phyloP scores from a whole-genome alignment of 495 filamentous ascomycete species.

The Usnea hakonensis region DNA sequence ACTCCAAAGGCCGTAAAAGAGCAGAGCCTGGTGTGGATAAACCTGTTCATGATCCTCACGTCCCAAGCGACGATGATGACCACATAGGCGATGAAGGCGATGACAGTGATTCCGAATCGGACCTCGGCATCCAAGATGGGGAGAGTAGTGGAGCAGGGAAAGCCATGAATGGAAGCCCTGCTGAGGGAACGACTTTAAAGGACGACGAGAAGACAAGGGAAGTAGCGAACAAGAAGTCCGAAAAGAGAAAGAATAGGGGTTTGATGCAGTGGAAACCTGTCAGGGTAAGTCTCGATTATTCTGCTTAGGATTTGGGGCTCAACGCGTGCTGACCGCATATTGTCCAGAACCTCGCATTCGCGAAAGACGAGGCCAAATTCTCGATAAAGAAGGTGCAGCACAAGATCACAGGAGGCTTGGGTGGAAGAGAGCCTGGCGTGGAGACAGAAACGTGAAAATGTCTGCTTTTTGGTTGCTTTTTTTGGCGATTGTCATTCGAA shows the following conservation, averaged over 20 bases:
- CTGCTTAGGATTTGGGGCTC: neutral
- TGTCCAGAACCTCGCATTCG: constrained; percentile 40
- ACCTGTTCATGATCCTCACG: constrained; percentile 51
- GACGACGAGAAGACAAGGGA: constrained; percentile 26
- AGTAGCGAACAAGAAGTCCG: constrained; percentile 38
- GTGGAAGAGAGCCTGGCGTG: constrained; percentile 43
- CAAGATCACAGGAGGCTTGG: constrained; percentile 40
- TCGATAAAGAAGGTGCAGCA: constrained; percentile 40
- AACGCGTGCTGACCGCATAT: neutral
- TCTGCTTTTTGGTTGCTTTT: neutral
- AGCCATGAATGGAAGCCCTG: constrained; percentile 22
- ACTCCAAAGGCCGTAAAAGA: constrained; percentile 42
- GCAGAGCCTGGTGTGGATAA: constrained; percentile 48
- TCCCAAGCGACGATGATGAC: constrained; percentile 39
- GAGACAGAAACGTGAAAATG: constrained; percentile 43
- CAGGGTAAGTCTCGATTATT: constrained; percentile 23
- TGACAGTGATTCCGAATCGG: constrained; percentile 31
- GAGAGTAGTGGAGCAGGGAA: constrained; percentile 26
- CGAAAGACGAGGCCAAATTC: constrained; percentile 45
- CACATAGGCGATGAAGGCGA: constrained; percentile 37
- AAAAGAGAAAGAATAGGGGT: constrained; percentile 45
- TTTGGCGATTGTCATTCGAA: neutral
- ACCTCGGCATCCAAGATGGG: constrained; percentile 42
- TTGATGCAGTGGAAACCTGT: constrained; percentile 52
- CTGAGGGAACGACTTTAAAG: constrained; percentile 17